Base-by-base conservation (phyloP, 176 grass and related monocot genomes). In the Juncus inflexus region DNA sequence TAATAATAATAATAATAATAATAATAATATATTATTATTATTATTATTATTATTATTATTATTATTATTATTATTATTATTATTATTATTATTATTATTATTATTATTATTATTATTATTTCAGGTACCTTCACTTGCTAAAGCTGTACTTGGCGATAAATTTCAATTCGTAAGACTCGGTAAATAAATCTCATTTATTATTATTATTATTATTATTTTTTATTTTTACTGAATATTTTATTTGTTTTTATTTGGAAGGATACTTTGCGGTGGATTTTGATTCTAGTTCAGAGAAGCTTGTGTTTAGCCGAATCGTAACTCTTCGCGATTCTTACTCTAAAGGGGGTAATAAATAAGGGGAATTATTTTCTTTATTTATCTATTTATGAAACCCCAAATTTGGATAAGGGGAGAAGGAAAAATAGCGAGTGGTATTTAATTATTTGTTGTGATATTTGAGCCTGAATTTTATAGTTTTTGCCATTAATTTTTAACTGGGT, bases 131-230 rank as follows among this genome's bases (percentile, higher is more conserved):
- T 84, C 78, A 15, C 77, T 99, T 37, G 74, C 80, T 1, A 78
- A 60, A 0, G 85, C 88, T 2, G 75, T 89, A 9, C 19, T 77
- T n/a, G 88, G 85, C 12, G 85, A 92, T 58, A 92, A 84, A 51
- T 99, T 92, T 72, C 94, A 99, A 70, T 99, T 99, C 19, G 94
- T 92, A 80, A 82, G 94, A 8, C 83, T 99, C 37, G 94, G 94
- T 99, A 86, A 15, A 39, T 40, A 3, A 64, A 49, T 3, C 42
- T 4, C 11, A 37, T 28, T 66, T 36, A 45, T 19, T 49, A 11
- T 10, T 16, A 66, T 45, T 16, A 28, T 56, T 70, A 55, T 58
- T 58, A n/a, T 14, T 67, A 35, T 9, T 51, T 67, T 50, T 14
- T 69, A n/a, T n/a, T n/a, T n/a, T n/a, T 37, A 61, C 58, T 45